Base-by-base conservation (phyloP, 2,329 filamentous ascomycete species). In the Alternaria sp. region DNA sequence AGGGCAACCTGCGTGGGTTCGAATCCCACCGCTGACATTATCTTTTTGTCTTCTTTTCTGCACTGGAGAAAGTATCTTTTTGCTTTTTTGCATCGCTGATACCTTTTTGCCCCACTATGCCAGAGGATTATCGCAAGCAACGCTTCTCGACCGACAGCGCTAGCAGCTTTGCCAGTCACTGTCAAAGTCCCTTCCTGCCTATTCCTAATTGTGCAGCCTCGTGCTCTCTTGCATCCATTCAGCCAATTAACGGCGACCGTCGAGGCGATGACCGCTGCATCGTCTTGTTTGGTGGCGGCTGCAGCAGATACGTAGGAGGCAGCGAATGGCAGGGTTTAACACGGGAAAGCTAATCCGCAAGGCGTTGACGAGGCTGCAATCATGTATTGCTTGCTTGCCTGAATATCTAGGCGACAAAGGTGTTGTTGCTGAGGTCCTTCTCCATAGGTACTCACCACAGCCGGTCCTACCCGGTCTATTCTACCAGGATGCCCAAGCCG, bases 1-100 rank as follows among this genome's bases (percentile, higher is more conserved):
- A 41, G 54, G 54, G 54, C 54, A 56, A 56, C 54, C 54, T 41
- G 54, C 54, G 54, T 51, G 54, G 54, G 54, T 56, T 56, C 54
- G 54, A 56, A 28, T 56, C 54, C 54, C 54, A 51, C 54, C 44
- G 44, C 26, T 56, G 54, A 56, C 54, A 56, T 7, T 38, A 56
- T 56, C 20, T 56, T 56, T 56, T 56, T 41, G 18, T 5, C 1
- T 6, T 41, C 11, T 20, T 9, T 38, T 2, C 3, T n/a, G 8
- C 28, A 9, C 2, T 9, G 28, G 1, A 1, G 28, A 30, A 1
- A 24, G 22, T 24, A 7, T 38, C 36, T 39, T 39, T 20, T 20
- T 39, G n/a, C 3, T 34, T 14, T 12, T 36, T 3, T 36, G 12
- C 6, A 16, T 36, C 32, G 14, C 1, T 36, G 14, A 11, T 18